Evolutionary conservation across 495 filamentous ascomycete genomes (phyloP).

Genomic region (Annulohypoxylon maeteangense): DNA sequence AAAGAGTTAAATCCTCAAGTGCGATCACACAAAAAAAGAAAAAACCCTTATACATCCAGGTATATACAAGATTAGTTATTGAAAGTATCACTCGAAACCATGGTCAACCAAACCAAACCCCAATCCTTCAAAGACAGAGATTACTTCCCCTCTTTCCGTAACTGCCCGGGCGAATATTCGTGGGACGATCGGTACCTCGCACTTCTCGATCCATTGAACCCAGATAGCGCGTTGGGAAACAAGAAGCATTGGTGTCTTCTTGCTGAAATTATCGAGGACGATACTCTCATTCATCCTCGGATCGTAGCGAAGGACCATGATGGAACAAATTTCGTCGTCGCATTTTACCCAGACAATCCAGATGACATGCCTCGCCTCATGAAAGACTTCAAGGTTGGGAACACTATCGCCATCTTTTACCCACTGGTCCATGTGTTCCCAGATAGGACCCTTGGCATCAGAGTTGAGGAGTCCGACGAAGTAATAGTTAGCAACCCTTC

Average conservation of each 20-base stretch:
- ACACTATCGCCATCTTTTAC: conserved; percentile 38
- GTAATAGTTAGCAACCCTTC: conserved; percentile 3
- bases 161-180: conserved; percentile 5
- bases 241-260: conserved; percentile 36
- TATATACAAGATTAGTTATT: no score
- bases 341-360: conserved; percentile 25
- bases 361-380: conserved; percentile 29
- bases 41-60: no score
- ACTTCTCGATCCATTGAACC: neutral
- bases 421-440: conserved; percentile 18
- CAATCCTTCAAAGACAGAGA: conserved; percentile 30
- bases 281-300: conserved; percentile 16
- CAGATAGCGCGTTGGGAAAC: neutral
- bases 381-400: conserved; percentile 27
- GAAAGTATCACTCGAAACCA: neutral
- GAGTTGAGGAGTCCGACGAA: conserved; percentile 25
- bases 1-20: no score
- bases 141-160: conserved; percentile 26
- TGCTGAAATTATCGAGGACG: conserved; percentile 31
- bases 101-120: conserved; percentile 5
- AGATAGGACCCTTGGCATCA: conserved; percentile 18
- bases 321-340: conserved; percentile 24
- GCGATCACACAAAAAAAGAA: no score
- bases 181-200: conserved; percentile 24
- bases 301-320: conserved; percentile 31